Evolutionary conservation across 225 moss, liverwort and hornwort genomes (phyloP).

Genomic region (Antitrichia curtipendula): DNA sequence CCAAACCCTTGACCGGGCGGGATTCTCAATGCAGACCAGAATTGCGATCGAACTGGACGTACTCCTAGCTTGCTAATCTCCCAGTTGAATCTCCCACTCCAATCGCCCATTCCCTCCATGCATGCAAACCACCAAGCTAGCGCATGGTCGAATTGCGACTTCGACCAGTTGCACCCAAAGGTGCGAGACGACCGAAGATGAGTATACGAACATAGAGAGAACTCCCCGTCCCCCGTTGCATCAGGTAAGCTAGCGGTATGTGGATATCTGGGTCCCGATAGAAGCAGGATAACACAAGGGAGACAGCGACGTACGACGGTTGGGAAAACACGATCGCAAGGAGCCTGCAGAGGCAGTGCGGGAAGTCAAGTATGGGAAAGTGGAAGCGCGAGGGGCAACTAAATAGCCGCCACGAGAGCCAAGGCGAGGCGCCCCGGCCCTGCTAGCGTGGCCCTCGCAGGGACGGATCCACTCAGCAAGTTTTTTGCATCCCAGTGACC

Average conservation of each 20-base stretch:
- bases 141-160: not conserved
- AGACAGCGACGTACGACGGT: not conserved
- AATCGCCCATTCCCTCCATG: not conserved
- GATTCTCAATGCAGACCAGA: not conserved
- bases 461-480: not conserved
- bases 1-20: not conserved
- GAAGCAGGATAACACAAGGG: not conserved
- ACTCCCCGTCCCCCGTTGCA: too few species aligned
- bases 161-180: not conserved
- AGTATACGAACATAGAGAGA: too few species aligned
- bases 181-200: not conserved
- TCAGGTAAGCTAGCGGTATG: not conserved
- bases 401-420: not conserved
- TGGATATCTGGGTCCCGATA: not conserved
- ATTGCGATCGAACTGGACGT: not conserved
- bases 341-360: not conserved
- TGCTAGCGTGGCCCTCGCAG: not conserved
- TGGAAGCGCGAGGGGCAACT: not conserved
- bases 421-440: not conserved
- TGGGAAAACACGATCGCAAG: too few species aligned
- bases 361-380: not conserved
- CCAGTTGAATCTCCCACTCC: too few species aligned
- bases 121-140: not conserved
- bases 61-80: not conserved
- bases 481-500: not conserved